These are phyloP conservation scores for Ceratocystis huliohia DNA, from an alignment of 2,329 filamentous ascomycete genomes.

Conservation along the genomic window DNA sequence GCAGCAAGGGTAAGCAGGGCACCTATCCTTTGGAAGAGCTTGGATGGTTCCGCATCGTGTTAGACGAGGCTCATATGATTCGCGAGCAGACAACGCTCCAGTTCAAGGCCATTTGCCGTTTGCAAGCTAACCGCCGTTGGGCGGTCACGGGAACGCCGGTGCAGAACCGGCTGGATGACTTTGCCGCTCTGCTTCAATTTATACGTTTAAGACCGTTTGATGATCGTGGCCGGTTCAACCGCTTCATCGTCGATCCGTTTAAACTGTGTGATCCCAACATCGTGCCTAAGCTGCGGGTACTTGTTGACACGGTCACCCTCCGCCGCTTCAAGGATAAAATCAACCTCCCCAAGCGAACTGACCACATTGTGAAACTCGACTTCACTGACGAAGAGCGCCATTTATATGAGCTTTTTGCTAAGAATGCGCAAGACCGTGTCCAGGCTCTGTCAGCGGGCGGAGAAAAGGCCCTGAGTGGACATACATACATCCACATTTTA, in stretches of 20 bases:
- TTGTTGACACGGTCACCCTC: conserved; percentile 90
- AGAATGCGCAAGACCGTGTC: conserved; percentile 68
- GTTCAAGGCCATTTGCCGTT: conserved; percentile 69
- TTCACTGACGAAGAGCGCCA: conserved; percentile 63
- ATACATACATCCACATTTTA: conserved; percentile 85
- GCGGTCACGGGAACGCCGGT: conserved; percentile 95
- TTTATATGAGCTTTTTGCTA: conserved; percentile 75
- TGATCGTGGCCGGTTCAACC: conserved; percentile 59
- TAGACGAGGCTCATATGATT: conserved; percentile 92
- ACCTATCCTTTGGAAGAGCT: conserved; percentile 58
- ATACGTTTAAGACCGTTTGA: conserved; percentile 76
- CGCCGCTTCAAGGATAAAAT: conserved; percentile 87
- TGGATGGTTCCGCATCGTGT: conserved; percentile 84
- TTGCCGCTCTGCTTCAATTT: conserved; percentile 77
- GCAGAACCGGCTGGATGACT: conserved; percentile 83
- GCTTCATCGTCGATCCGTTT: conserved; percentile 73
- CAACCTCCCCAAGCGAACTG: conserved; percentile 60
- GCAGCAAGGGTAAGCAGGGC: conserved; percentile 47
- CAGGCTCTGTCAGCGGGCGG: conserved; percentile 52
- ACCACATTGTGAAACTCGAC: conserved; percentile 58
- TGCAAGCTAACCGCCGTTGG: conserved; percentile 76
- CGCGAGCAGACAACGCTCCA: conserved; percentile 70
- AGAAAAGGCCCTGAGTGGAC: conserved; percentile 59
- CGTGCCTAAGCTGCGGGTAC: conserved; percentile 68
- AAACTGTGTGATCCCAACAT: conserved; percentile 76